Percentiles rank a stretch among this genome's conserved stretches.
Evolutionary conservation across 2,329 filamentous ascomycete genomes (phyloP).

Genomic region (Pseudonectria foliicola): DNA sequence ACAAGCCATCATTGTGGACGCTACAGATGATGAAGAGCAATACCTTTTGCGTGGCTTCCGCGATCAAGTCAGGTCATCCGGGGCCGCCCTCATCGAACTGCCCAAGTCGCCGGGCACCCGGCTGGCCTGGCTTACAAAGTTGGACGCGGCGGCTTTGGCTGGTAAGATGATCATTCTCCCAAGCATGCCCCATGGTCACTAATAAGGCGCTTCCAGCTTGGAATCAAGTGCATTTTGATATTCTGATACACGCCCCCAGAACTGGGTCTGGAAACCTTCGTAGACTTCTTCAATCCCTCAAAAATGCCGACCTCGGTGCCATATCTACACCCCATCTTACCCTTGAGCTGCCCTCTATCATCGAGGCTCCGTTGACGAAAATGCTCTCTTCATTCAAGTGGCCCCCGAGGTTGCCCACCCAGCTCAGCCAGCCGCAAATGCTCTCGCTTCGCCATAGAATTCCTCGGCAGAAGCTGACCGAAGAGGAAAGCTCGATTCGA

Average conservation of each 20-base stretch:
- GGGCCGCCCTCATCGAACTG: constrained; percentile 66
- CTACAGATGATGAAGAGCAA: constrained; percentile 55
- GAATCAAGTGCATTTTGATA: constrained; percentile 72
- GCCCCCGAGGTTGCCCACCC: constrained; percentile 43
- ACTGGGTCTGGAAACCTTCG: constrained; percentile 67
- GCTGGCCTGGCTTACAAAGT: constrained; percentile 68
- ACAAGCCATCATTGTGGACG: constrained; percentile 68
- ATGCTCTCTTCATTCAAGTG: constrained; percentile 61
- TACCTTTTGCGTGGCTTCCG: constrained; percentile 59
- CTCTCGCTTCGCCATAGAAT: constrained; percentile 73
- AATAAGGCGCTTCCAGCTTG: constrained; percentile 47
- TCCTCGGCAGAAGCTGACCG: constrained; percentile 47
- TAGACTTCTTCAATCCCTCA: constrained; percentile 69
- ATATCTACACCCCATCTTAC: constrained; percentile 66
- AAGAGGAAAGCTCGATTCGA: constrained; percentile 65
- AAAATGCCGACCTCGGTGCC: constrained; percentile 67
- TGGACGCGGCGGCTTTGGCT: constrained; percentile 65
- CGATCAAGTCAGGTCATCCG: constrained; percentile 42
- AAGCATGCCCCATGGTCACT: constrained; percentile 11
- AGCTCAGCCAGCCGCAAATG: constrained; percentile 39
- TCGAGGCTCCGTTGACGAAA: constrained; percentile 57
- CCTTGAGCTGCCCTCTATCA: constrained; percentile 68
- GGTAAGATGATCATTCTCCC: constrained; percentile 34
- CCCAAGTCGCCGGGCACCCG: constrained; percentile 55
- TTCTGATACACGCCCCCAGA: constrained; percentile 70